A percentile compares a stretch with the other conserved stretches of the same genome.
phyloP scores from a whole-genome alignment of 2,329 filamentous ascomycete species.

The Penicillium sp. region DNA sequence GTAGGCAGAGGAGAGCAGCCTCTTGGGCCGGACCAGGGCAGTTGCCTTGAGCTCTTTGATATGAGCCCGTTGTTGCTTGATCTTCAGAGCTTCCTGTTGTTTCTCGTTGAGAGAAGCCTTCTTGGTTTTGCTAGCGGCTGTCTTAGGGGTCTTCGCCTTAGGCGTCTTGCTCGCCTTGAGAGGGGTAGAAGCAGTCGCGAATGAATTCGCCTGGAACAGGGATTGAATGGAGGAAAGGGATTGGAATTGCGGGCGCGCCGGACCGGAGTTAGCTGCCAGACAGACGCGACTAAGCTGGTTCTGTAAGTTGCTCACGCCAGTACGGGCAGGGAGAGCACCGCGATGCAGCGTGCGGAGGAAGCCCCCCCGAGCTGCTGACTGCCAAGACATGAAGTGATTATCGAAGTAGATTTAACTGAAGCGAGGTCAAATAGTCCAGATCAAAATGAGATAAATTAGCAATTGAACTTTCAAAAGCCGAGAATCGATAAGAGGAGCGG shows the following conservation, averaged over 20 bases:
- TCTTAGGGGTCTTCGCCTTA: background rate
- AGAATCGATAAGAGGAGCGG: constrained; percentile 9
- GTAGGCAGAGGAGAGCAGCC: constrained; percentile 26
- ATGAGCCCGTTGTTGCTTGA: constrained; percentile 29
- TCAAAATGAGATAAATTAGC: background rate
- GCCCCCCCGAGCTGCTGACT: constrained; percentile 31
- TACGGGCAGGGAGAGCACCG: constrained; percentile 24
- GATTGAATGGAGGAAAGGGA: constrained; percentile 9
- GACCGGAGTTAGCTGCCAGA: constrained; percentile 19
- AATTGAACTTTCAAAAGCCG: background rate
- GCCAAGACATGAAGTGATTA: constrained; percentile 30
- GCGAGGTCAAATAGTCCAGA: background rate
- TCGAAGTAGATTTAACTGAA: background rate
- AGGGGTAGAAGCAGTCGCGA: constrained; percentile 26
- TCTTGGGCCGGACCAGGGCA: constrained; percentile 36
- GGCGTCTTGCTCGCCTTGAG: constrained; percentile 25
- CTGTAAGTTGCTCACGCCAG: constrained; percentile 28
- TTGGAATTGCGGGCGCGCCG: constrained; percentile 12
- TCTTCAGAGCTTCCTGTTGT: constrained; percentile 31
- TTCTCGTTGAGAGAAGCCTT: constrained; percentile 31
- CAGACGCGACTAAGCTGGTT: constrained; percentile 29
- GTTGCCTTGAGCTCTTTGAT: constrained; percentile 36
- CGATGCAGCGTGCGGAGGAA: constrained; percentile 31
- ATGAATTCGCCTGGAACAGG: constrained; percentile 19
- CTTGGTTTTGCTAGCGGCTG: constrained; percentile 25